These are phyloP conservation scores for Kodamaea anthophila DNA, from an alignment of 1,139 yeast species.

Conservation along the genomic window DNA sequence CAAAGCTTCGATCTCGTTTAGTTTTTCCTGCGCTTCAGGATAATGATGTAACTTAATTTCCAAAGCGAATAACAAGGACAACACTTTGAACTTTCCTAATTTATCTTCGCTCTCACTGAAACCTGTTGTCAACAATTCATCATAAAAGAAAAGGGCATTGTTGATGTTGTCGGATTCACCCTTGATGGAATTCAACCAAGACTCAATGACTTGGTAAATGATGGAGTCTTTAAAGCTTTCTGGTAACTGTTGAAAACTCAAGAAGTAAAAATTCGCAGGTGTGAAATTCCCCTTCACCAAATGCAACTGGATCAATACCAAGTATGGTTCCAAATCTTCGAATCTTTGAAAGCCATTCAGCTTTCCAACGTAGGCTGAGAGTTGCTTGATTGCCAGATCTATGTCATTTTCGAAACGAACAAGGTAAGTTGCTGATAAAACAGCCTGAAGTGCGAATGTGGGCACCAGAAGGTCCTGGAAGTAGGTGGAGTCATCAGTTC, in stretches of 20 bases:
- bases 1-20: slow-evolving; percentile 34
- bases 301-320: slow-evolving; percentile 39
- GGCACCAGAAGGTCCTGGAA: slow-evolving; percentile 31
- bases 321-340: slow-evolving; percentile 40
- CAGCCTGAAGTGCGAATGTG: slow-evolving; percentile 33
- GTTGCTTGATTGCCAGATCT: slow-evolving; percentile 34
- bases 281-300: slow-evolving; percentile 34
- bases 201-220: slow-evolving; percentile 61
- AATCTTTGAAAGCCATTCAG: slow-evolving; percentile 10
- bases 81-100: slow-evolving; percentile 31
- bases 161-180: slow-evolving; percentile 56
- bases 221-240: slow-evolving; percentile 53
- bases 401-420: slow-evolving; percentile 34
- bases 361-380: slow-evolving; percentile 16
- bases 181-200: slow-evolving; percentile 51
- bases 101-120: slow-evolving; percentile 34
- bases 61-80: slow-evolving; percentile 35
- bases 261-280: slow-evolving; percentile 32
- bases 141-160: slow-evolving; percentile 65
- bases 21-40: slow-evolving; percentile 43
- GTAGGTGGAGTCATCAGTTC: slow-evolving; percentile 24
- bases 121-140: slow-evolving; percentile 54
- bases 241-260: slow-evolving; percentile 32
- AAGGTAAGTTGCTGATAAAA: slow-evolving; percentile 38
- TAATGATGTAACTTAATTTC: slow-evolving; percentile 41